A percentile compares a stretch with the other conserved stretches of the same genome.
These are phyloP conservation scores for Claviceps humidiphila DNA, from an alignment of 2,329 filamentous ascomycete genomes.

Conservation along the genomic window DNA sequence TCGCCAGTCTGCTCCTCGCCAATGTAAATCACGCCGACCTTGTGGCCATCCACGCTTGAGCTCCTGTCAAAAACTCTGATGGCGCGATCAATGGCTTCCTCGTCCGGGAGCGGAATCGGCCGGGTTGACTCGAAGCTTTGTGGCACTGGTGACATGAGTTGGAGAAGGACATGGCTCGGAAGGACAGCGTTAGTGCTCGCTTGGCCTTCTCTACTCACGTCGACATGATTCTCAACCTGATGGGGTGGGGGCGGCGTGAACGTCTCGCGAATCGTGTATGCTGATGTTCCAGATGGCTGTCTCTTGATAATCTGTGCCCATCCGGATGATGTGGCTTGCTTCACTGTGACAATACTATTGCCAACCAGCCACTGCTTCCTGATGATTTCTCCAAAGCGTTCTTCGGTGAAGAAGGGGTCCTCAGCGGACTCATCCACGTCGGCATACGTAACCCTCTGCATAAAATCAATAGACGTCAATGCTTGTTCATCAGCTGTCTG, in stretches of 20 bases:
- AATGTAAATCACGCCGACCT: constrained; percentile 88
- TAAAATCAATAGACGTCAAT: constrained; percentile 85
- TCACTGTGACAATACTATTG: constrained; percentile 60
- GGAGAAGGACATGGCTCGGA: constrained; percentile 62
- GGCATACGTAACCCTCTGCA: constrained; percentile 77
- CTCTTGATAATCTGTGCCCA: constrained; percentile 60
- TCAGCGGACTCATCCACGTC: constrained; percentile 66
- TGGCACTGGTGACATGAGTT: constrained; percentile 50
- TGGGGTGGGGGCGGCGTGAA: constrained; percentile 45
- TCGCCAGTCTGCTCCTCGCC: constrained; percentile 76
- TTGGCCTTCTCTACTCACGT: constrained; percentile 36
- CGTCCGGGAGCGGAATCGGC: constrained; percentile 60
- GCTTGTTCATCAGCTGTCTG: constrained; percentile 82
- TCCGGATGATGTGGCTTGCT: constrained; percentile 53
- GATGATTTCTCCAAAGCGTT: constrained; percentile 51
- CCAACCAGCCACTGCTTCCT: constrained; percentile 61
- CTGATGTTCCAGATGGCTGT: constrained; percentile 55
- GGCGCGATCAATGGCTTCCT: constrained; percentile 58
- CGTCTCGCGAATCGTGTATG: constrained; percentile 46
- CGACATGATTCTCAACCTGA: constrained; percentile 35
- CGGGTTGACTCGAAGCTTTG: constrained; percentile 46
- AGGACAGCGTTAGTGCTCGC: constrained; percentile 47
- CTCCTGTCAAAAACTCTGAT: constrained; percentile 75
- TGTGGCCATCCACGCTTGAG: constrained; percentile 86
- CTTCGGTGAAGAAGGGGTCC: constrained; percentile 50